Evolutionary conservation across 805 yeast genomes (phyloP).

Genomic region (Zygoascus bituminiphila): DNA sequence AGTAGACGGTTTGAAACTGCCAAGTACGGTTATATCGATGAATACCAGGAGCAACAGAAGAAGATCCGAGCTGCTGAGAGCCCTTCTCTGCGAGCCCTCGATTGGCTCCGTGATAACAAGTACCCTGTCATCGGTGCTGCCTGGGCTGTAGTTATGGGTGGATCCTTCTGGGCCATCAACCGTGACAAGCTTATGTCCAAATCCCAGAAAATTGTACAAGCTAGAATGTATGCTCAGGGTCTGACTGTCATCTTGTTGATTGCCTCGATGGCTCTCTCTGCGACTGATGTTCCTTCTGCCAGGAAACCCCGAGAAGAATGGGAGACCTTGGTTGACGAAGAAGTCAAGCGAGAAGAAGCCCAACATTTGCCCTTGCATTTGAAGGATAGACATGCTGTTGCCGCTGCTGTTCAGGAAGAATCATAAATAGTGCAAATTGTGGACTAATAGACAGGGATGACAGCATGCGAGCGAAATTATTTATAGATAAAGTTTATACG

Average conservation of each 20-base stretch:
- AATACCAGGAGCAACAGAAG: constrained; percentile 33
- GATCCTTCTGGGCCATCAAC: constrained; percentile 68
- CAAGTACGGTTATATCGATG: constrained; percentile 44
- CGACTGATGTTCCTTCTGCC: constrained; percentile 46
- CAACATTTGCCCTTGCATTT: constrained; percentile 14
- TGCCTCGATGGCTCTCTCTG: constrained; percentile 48
- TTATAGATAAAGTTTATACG: too few species aligned
- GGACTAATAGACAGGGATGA: not conserved
- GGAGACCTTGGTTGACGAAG: constrained; percentile 41
- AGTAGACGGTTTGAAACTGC: constrained; percentile 58
- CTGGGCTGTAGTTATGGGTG: constrained; percentile 77
- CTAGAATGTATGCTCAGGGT: constrained; percentile 87
- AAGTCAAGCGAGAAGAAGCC: constrained; percentile 29
- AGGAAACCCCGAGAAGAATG: constrained; percentile 33
- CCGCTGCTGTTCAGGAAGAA: not conserved
- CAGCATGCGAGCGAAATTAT: too few species aligned
- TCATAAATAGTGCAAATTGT: not conserved
- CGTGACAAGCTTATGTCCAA: constrained; percentile 66
- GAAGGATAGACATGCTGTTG: constrained; percentile 9
- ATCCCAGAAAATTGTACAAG: constrained; percentile 76
- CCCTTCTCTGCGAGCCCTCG: constrained; percentile 16
- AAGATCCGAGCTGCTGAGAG: not conserved
- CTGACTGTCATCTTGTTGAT: constrained; percentile 62
- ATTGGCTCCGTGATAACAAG: constrained; percentile 45
- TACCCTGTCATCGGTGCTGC: constrained; percentile 57